phyloP scores from a whole-genome alignment of 129 eudicot genomes.

The Kitagawia praeruptora region DNA sequence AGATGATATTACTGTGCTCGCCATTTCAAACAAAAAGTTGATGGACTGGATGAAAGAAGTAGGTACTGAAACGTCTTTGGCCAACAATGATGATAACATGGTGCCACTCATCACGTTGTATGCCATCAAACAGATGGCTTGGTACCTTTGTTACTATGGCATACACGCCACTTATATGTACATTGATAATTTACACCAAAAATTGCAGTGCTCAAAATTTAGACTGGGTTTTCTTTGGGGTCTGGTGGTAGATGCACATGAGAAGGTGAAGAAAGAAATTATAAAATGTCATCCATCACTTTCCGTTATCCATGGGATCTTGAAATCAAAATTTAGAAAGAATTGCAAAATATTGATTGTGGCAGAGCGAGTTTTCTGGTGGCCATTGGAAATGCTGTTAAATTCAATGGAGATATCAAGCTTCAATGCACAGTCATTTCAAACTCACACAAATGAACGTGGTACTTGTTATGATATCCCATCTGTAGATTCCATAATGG shows the following conservation, averaged over 20 bases:
- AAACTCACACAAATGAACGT: slow-evolving; percentile 4
- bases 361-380: slow-evolving; percentile 38
- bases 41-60: slow-evolving; percentile 15
- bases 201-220: slow-evolving; percentile 20
- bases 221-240: slow-evolving; percentile 22
- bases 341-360: slow-evolving; percentile 26
- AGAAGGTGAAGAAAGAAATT: slow-evolving; percentile 24
- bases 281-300: slow-evolving; percentile 31
- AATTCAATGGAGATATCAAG: slow-evolving; percentile 27
- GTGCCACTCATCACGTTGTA: slow-evolving; percentile 19
- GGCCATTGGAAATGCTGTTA: slow-evolving; percentile 31
- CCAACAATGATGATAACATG: slow-evolving; percentile 15
- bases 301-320: slow-evolving; percentile 22
- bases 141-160: slow-evolving; percentile 43
- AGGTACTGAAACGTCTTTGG: slow-evolving; percentile 1
- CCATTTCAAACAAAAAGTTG: slow-evolving; percentile 25
- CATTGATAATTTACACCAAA: slow-evolving; percentile 21
- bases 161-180: slow-evolving; percentile 28
- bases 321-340: slow-evolving; percentile 15
- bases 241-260: slow-evolving; percentile 22
- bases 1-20: slow-evolving; percentile 18
- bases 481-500: slow-evolving; percentile 6
- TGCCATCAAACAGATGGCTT: slow-evolving; percentile 49
- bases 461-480: background rate
- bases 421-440: slow-evolving; percentile 14